These are phyloP conservation scores for Trichoderma sp. DNA, from an alignment of 2,329 filamentous ascomycete species.

Conservation along the genomic window DNA sequence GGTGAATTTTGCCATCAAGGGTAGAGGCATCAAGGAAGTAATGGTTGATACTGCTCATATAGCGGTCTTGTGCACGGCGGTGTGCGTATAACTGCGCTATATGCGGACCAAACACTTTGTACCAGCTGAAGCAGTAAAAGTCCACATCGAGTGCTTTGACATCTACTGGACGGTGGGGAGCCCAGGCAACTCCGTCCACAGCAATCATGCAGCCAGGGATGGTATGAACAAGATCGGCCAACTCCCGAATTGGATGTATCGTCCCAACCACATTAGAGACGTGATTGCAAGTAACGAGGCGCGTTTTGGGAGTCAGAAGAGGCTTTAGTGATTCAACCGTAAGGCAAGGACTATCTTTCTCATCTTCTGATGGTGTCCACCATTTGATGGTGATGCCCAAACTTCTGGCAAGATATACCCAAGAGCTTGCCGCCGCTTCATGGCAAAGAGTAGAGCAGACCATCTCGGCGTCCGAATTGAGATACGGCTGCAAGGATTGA, in stretches of 20 bases:
- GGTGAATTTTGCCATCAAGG: background rate
- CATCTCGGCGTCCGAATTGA: background rate
- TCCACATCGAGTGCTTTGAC: conserved; percentile 69
- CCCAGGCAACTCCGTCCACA: conserved; percentile 76
- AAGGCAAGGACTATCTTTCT: background rate
- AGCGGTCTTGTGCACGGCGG: background rate
- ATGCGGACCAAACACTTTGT: conserved; percentile 80
- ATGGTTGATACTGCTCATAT: background rate
- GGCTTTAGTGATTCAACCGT: background rate
- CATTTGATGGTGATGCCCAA: background rate
- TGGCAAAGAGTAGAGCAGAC: background rate
- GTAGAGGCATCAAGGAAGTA: background rate
- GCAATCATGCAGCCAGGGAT: background rate
- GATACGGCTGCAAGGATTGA: background rate
- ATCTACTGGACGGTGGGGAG: conserved; percentile 71
- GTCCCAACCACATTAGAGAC: background rate
- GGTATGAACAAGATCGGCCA: background rate
- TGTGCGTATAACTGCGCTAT: conserved; percentile 37
- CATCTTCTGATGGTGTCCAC: background rate
- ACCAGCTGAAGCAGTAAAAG: conserved; percentile 80
- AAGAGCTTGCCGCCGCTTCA: background rate
- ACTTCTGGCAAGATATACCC: background rate
- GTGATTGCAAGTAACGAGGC: background rate
- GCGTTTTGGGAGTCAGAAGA: background rate
- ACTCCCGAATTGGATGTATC: background rate